A percentile compares a stretch with the other conserved stretches of the same genome.
These are phyloP conservation scores for Podospora comata DNA, from an alignment of 495 filamentous ascomycete species.

Conservation along the genomic window DNA sequence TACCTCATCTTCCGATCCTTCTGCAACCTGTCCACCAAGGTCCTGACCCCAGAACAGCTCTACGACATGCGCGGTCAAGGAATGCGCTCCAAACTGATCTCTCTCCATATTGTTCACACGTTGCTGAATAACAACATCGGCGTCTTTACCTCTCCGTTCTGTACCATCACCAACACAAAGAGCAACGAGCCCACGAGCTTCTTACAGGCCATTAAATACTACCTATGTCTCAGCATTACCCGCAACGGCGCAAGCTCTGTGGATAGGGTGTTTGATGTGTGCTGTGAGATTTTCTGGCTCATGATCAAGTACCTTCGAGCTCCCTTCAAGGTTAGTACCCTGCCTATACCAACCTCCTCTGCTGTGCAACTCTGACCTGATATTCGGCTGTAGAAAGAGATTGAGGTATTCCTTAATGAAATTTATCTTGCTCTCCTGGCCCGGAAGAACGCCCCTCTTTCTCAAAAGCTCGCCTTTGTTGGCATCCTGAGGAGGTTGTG, in stretches of 20 bases:
- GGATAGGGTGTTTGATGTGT: slow-evolving; percentile 86
- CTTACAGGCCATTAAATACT: slow-evolving; percentile 93
- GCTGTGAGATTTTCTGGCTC: slow-evolving; percentile 96
- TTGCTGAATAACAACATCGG: slow-evolving; percentile 85
- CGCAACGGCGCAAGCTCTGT: slow-evolving; percentile 93
- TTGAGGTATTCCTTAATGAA: slow-evolving; percentile 96
- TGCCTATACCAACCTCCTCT: not conserved
- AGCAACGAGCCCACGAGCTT: slow-evolving; percentile 83
- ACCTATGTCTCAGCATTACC: slow-evolving; percentile 88
- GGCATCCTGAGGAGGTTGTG: slow-evolving; percentile 78
- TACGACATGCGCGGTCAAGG: slow-evolving; percentile 89
- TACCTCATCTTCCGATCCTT: slow-evolving; percentile 97
- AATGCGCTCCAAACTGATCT: slow-evolving; percentile 96
- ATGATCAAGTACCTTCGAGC: slow-evolving; percentile 92
- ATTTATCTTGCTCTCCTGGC: slow-evolving; percentile 95
- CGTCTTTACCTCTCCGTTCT: slow-evolving; percentile 83
- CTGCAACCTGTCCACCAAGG: slow-evolving; percentile 93
- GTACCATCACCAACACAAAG: slow-evolving; percentile 83
- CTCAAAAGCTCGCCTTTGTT: slow-evolving; percentile 91
- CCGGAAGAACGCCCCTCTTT: slow-evolving; percentile 75
- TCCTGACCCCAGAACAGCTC: slow-evolving; percentile 81
- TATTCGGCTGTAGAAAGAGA: slow-evolving; percentile 66
- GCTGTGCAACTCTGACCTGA: slow-evolving; percentile 10
- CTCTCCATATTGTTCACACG: slow-evolving; percentile 89
- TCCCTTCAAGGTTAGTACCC: slow-evolving; percentile 71